Conservation (phyloP, 129 eudicot species). For the Kitagawia praeruptora region DNA sequence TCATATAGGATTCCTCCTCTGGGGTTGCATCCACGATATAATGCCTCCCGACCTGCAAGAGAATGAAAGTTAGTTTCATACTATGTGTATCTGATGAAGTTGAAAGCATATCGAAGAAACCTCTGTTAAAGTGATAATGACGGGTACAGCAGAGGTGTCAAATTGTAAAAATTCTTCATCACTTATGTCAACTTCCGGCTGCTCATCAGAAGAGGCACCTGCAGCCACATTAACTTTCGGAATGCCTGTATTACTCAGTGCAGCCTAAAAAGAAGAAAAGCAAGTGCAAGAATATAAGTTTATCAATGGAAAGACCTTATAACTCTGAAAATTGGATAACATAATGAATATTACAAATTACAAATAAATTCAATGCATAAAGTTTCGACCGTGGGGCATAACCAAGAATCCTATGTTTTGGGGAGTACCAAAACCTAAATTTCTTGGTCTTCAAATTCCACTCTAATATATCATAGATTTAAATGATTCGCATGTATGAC, state of each 20-base stretch:
- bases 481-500: background rate
- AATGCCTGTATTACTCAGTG: constrained; percentile 77
- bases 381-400: background rate
- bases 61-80: background rate
- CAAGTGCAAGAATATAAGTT: background rate
- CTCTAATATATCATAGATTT: background rate
- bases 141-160: constrained; percentile 79
- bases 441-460: background rate
- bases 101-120: constrained; percentile 17
- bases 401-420: background rate
- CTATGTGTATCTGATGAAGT: background rate
- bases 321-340: background rate
- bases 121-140: constrained; percentile 86
- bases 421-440: background rate
- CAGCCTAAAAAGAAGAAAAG: constrained; percentile 48
- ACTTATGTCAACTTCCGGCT: constrained; percentile 83
- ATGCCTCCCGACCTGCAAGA: constrained; percentile 69
- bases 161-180: constrained; percentile 87
- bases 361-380: background rate
- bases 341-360: background rate
- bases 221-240: constrained; percentile 71
- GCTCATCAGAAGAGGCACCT: constrained; percentile 57
- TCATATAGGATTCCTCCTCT: constrained; percentile 97
- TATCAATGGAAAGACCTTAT: background rate
- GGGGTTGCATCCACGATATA: constrained; percentile 88